Conservation (phyloP, 257 asterid species). For the Primulina eburnea region DNA sequence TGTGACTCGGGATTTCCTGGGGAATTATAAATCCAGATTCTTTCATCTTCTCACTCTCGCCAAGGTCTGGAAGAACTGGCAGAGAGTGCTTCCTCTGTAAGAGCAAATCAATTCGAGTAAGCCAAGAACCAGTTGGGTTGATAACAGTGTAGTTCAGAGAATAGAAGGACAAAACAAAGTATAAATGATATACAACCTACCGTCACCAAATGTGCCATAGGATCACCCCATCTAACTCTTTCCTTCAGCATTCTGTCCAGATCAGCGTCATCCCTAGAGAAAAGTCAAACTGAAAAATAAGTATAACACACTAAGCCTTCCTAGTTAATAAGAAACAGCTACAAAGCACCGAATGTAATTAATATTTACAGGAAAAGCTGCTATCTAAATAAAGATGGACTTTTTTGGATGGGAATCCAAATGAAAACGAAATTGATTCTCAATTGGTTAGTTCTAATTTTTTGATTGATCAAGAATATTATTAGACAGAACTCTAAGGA, state of each 20-base stretch:
- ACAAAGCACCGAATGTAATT: neutral
- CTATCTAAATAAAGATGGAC: neutral
- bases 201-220: constrained; percentile 91
- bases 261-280: constrained; percentile 77
- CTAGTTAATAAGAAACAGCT: neutral
- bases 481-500: neutral
- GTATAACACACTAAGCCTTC: neutral
- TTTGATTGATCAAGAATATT: neutral
- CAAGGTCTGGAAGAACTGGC: constrained; percentile 54
- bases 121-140: neutral
- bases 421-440: neutral
- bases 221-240: constrained; percentile 90
- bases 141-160: too few relatives aligned
- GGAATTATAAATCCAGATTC: constrained; percentile 84
- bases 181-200: constrained; percentile 29
- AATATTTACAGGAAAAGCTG: neutral
- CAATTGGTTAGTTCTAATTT: neutral
- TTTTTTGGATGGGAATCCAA: neutral
- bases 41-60: constrained; percentile 71
- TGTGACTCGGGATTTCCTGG: constrained; percentile 71
- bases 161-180: neutral
- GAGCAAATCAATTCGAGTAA: constrained; percentile 9
- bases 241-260: constrained; percentile 88
- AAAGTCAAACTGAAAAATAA: constrained; percentile 15
- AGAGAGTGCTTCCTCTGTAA: constrained; percentile 61